phyloP scores from a whole-genome alignment of 805 yeast genomes.

The Starmerella gropengiesseri region DNA sequence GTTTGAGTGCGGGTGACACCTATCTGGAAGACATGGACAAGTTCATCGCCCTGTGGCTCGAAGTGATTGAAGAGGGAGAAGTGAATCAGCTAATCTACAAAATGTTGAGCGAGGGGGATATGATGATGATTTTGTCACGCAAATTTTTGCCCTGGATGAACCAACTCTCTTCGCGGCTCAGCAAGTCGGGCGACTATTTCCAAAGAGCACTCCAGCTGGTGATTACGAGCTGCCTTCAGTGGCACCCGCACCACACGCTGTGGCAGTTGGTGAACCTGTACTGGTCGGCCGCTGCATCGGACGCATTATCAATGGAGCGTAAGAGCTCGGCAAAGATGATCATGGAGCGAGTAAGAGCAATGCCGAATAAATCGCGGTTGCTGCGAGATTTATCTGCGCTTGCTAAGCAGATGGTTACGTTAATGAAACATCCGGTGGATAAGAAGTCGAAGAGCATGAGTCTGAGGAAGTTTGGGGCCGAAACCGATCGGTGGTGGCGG shows the following conservation, averaged over 20 bases:
- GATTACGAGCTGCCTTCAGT: background rate
- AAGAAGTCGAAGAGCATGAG: background rate
- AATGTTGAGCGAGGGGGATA: background rate
- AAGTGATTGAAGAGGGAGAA: slow-evolving; percentile 37
- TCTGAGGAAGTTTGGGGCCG: slow-evolving; percentile 1
- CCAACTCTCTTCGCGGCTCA: slow-evolving; percentile 64
- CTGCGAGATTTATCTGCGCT: background rate
- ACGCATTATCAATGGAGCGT: background rate
- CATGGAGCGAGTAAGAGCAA: background rate
- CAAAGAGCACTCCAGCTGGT: slow-evolving; percentile 38
- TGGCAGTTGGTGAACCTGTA: slow-evolving; percentile 17
- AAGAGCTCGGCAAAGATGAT: slow-evolving; percentile 5
- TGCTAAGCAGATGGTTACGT: slow-evolving; percentile 3
- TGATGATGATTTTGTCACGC: slow-evolving; percentile 39
- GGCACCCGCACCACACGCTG: slow-evolving; percentile 18
- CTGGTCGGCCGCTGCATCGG: background rate
- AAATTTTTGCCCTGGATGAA: slow-evolving; percentile 72
- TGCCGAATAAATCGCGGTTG: background rate
- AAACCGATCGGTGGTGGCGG: slow-evolving; percentile 49
- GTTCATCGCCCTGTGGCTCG: slow-evolving; percentile 77
- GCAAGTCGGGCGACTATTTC: slow-evolving; percentile 42
- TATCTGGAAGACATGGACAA: slow-evolving; percentile 27
- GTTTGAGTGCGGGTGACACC: slow-evolving; percentile 26
- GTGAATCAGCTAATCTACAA: slow-evolving; percentile 31
- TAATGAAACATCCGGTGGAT: background rate